Evolutionary conservation across 78 protist genomes (phyloP).

Genomic region (Dictyostelium brefeldianum): DNA sequence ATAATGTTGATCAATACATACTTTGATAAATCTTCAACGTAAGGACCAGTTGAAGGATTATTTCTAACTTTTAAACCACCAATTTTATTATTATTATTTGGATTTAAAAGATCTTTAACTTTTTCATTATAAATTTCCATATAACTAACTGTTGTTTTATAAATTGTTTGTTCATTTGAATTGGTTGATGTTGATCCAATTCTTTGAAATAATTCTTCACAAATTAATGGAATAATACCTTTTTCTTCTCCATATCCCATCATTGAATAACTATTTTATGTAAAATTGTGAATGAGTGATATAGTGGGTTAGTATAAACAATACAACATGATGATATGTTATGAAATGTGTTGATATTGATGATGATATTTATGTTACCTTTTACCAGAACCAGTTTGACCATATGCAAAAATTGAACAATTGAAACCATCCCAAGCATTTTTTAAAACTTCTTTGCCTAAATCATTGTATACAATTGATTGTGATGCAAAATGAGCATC

Average conservation of each 20-base stretch:
- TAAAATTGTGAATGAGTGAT: neutral
- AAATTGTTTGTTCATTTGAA: constrained; percentile 13
- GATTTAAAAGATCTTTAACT: constrained; percentile 87
- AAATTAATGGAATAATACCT: constrained; percentile 80
- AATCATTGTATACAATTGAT: constrained; percentile 64
- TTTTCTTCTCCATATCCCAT: constrained; percentile 82
- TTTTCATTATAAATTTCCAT: constrained; percentile 92
- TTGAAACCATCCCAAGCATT: constrained; percentile 88
- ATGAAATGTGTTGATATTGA: neutral
- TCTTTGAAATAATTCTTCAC: constrained; percentile 67
- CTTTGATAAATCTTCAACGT: constrained; percentile 90
- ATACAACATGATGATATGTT: neutral
- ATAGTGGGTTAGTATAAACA: neutral
- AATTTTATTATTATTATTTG: constrained; percentile 58
- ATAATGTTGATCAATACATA: neutral
- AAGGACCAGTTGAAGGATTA: constrained; percentile 91
- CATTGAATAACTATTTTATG: constrained; percentile 48
- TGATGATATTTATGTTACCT: neutral
- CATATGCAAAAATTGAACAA: constrained; percentile 85
- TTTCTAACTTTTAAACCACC: constrained; percentile 85
- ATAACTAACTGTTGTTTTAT: constrained; percentile 72
- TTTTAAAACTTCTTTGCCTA: constrained; percentile 68
- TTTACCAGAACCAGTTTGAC: constrained; percentile 89
- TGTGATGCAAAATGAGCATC: constrained; percentile 81
- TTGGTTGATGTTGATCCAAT: constrained; percentile 42